Percentiles rank a stretch among this genome's conserved stretches.
Evolutionary conservation across 2,329 filamentous ascomycete species (phyloP).

Genomic region (Zopfia rhizophila): DNA sequence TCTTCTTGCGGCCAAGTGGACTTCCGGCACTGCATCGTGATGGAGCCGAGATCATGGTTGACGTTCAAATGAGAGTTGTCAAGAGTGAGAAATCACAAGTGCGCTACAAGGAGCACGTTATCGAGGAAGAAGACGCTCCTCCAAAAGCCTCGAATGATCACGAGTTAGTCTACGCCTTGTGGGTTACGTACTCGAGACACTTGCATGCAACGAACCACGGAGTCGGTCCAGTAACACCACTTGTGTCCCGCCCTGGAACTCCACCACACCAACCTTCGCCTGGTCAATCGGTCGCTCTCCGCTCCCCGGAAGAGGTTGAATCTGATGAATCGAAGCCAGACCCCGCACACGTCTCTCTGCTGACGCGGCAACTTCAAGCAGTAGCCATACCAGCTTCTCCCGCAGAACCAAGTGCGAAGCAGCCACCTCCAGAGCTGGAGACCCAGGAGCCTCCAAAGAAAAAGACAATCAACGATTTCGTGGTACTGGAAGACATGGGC

Average conservation of each 20-base stretch:
- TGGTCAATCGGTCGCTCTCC: conserved; percentile 67
- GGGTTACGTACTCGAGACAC: conserved; percentile 96
- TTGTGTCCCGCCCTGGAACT: conserved; percentile 72
- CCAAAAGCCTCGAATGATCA: conserved; percentile 57
- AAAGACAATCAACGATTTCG: conserved; percentile 89
- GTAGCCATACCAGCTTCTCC: conserved; percentile 57
- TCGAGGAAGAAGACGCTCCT: conserved; percentile 66
- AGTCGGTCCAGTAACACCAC: conserved; percentile 70
- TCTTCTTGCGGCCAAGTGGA: conserved; percentile 86
- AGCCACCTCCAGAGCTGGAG: conserved; percentile 20
- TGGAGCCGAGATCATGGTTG: conserved; percentile 89
- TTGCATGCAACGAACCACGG: conserved; percentile 78
- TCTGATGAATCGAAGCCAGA: conserved; percentile 45
- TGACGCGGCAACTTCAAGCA: conserved; percentile 63
- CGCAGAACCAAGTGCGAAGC: conserved; percentile 44
- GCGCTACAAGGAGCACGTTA: conserved; percentile 67
- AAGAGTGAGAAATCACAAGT: conserved; percentile 74
- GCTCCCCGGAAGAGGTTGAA: conserved; percentile 50
- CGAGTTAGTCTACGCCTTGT: conserved; percentile 92
- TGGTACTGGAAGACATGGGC: conserved; percentile 97
- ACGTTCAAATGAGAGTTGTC: conserved; percentile 96
- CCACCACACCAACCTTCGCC: conserved; percentile 83
- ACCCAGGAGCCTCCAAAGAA: conserved; percentile 60
- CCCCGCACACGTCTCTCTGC: conserved; percentile 56
- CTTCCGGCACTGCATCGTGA: conserved; percentile 88